These are phyloP conservation scores for Tuber melanosporum DNA, from an alignment of 495 filamentous ascomycete species.

Conservation along the genomic window DNA sequence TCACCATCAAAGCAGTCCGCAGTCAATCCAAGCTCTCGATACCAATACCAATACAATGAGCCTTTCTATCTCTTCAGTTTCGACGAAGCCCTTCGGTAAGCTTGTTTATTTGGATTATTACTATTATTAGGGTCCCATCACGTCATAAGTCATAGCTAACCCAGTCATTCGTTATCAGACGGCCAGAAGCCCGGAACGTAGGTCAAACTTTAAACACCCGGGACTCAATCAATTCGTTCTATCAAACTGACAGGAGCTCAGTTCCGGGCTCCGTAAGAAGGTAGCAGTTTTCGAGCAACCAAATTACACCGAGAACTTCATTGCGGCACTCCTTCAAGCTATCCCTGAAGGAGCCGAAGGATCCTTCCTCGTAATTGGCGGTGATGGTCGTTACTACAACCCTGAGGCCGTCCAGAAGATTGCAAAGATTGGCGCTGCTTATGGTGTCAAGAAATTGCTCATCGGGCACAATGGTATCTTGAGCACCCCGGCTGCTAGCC, in stretches of 20 bases:
- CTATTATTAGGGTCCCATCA: not conserved
- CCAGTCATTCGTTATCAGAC: conserved; percentile 19
- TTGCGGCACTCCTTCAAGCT: conserved; percentile 85
- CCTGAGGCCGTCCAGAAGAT: conserved; percentile 92
- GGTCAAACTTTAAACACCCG: conserved; percentile 44
- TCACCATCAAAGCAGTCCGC: not conserved
- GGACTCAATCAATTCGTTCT: conserved; percentile 11
- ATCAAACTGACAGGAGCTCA: conserved; percentile 45
- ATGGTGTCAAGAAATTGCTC: conserved; percentile 96
- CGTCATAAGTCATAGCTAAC: conserved; percentile 10
- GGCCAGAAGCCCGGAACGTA: conserved; percentile 99
- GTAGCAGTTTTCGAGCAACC: conserved; percentile 93
- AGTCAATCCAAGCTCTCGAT: not conserved
- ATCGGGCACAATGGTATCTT: conserved; percentile 94
- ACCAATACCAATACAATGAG: conserved; percentile 21
- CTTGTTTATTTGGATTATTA: not conserved
- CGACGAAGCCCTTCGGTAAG: conserved; percentile 39
- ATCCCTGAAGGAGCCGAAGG: conserved; percentile 89
- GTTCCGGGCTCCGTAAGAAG: conserved; percentile 97
- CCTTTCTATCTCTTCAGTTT: conserved; percentile 30
- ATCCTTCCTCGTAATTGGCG: conserved; percentile 90
- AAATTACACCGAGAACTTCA: conserved; percentile 92
- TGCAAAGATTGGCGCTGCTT: conserved; percentile 92
- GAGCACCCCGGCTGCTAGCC: conserved; percentile 90
- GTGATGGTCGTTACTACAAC: conserved; percentile 96